phyloP scores from a whole-genome alignment of 768 basidiomycete species.

The Lentinula boryana region DNA sequence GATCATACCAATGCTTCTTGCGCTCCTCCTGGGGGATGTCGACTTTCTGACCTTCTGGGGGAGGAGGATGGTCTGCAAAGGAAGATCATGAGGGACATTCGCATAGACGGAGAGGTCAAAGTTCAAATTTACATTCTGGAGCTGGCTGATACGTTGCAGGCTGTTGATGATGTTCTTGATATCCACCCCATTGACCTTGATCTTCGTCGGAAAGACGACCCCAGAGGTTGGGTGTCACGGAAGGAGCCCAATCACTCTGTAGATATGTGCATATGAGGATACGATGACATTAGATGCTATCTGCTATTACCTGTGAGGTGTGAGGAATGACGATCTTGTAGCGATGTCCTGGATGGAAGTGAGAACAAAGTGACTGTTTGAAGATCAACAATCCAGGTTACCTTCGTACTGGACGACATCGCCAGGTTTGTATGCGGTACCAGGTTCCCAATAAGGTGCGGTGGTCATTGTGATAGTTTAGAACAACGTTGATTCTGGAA shows the following conservation, averaged over 20 bases:
- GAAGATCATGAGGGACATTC: slow-evolving; percentile 2
- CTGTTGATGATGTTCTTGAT: slow-evolving; percentile 22
- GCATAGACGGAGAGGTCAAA: background rate
- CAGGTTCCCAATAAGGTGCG: slow-evolving; percentile 49
- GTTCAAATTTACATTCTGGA: slow-evolving; percentile 10
- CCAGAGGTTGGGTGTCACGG: slow-evolving; percentile 61
- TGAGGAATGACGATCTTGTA: slow-evolving; percentile 76
- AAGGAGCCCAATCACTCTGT: slow-evolving; percentile 66
- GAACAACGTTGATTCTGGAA: background rate
- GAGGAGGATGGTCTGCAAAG: slow-evolving; percentile 7
- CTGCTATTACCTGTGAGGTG: slow-evolving; percentile 48
- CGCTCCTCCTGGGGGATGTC: slow-evolving; percentile 36
- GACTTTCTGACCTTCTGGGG: slow-evolving; percentile 15
- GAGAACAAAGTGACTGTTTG: slow-evolving; percentile 25
- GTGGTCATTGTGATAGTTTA: background rate
- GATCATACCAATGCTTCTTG: slow-evolving; percentile 49
- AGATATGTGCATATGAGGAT: background rate
- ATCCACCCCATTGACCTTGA: slow-evolving; percentile 18
- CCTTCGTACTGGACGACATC: slow-evolving; percentile 48
- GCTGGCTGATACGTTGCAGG: slow-evolving; percentile 15
- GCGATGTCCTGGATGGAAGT: slow-evolving; percentile 30
- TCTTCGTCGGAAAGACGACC: slow-evolving; percentile 38
- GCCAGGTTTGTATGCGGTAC: slow-evolving; percentile 49
- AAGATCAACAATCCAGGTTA: background rate
- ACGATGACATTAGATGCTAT: background rate